Base-by-base conservation (phyloP, 139 green algal genomes). In the Zygnema circumcarinatum region DNA sequence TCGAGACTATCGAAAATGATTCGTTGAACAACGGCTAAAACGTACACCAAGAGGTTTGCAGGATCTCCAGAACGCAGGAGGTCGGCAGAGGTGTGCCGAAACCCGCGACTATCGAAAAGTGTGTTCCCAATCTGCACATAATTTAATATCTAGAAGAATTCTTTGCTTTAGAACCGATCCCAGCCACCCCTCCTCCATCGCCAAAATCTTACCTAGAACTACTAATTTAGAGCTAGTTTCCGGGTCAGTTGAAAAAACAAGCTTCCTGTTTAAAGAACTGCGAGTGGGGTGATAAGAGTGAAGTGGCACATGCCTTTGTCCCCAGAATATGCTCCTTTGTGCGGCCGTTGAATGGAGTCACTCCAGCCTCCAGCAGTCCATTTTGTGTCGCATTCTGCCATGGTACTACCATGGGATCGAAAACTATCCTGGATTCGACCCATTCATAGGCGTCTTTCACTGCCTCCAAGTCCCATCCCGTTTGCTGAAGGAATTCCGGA, bases 321-420 rank as follows among this genome's bases (percentile, higher is more conserved):
- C 53, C 79, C 47, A 36, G 38, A 0, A 86, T 3, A 25, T 86
- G 79, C 79, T 86, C 79, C 0, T 52, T 38, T 29, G 79, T 56
- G 3, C 53, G 41, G 11, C 52, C 52, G 2, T 80, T 86, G 53
- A 52, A 86, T 33, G 79, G 79, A 36, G 25, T 33, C 25, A 86
- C 20, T 11, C 42, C 79, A 7, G 79, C 79, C 47, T 86, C 79
- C 79, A 86, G 53, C 52, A 86, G 32, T 25, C 16, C 52, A 38
- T 86, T 29, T 35, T 67, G 42, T 22, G 76, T 62, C n/a, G 79
- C 79, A n/a, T 35, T 25, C 79, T 86, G 79, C 79, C 79, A 86
- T 1, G 79, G 53, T 38, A 38, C 32, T 53, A 79, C 29, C 33
- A 36, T n/a, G 32, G 79, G 79, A 36, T 38, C 42, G n/a, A 86